A percentile compares a stretch with the other conserved stretches of the same genome.
Conservation (phyloP, 164 flowering plant genomes). For the Chloranthus sessilifolius region DNA sequence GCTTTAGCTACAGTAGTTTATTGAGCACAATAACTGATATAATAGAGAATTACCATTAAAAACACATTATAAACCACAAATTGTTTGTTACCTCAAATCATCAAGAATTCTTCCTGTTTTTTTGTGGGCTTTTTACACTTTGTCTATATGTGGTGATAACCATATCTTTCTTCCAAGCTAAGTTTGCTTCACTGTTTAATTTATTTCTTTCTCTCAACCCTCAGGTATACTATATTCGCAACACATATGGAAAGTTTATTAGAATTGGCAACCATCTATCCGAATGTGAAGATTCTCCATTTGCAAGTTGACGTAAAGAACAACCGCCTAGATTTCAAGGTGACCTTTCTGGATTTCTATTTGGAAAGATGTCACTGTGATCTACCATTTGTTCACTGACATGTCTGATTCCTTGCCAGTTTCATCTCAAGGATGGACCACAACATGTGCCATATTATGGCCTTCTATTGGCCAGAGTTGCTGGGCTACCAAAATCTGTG, state of each 20-base stretch:
- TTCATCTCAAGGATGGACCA: slow-evolving; percentile 78
- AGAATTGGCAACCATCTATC: slow-evolving; percentile 78
- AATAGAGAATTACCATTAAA: too few species aligned
- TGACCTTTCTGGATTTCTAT: slow-evolving; percentile 7
- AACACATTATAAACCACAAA: too few species aligned
- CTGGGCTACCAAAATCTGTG: slow-evolving; percentile 81
- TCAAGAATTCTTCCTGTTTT: too few species aligned
- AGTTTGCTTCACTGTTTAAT: background rate
- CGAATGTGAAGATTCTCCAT: slow-evolving; percentile 90
- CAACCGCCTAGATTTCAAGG: slow-evolving; percentile 91
- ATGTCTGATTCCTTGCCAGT: slow-evolving; percentile 31
- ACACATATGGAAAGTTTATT: slow-evolving; percentile 93
- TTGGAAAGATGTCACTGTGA: background rate
- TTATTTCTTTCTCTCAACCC: slow-evolving; percentile 1
- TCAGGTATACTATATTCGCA: slow-evolving; percentile 92
- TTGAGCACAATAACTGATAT: too few species aligned
- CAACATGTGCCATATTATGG: slow-evolving; percentile 86
- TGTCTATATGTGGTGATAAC: too few species aligned
- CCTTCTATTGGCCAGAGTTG: slow-evolving; percentile 86
- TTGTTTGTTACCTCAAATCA: too few species aligned
- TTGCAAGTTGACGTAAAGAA: slow-evolving; percentile 71
- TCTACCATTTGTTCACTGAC: background rate
- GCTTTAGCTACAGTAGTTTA: too few species aligned
- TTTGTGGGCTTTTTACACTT: too few species aligned
- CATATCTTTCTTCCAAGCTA: background rate